Percentiles rank a stretch among this genome's conserved stretches.
These are phyloP conservation scores for Magnolia changhungtana DNA, from an alignment of 164 flowering plant genomes.

Conservation along the genomic window DNA sequence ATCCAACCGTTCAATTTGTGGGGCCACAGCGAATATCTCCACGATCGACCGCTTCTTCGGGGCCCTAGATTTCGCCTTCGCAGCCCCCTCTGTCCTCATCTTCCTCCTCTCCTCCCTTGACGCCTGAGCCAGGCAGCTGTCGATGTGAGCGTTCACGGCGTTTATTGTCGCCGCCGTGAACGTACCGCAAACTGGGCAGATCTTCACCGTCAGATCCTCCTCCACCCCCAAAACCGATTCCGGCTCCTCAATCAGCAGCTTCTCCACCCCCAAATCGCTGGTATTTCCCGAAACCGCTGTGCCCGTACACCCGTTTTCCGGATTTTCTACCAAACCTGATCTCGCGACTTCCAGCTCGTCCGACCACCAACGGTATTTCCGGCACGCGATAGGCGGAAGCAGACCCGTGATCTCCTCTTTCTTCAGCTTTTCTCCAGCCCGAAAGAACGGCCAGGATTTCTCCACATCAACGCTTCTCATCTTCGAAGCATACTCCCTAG, in stretches of 20 bases:
- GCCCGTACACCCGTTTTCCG: not conserved
- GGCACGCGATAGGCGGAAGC: slow-evolving; percentile 50
- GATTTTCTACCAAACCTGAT: not conserved
- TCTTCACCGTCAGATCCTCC: slow-evolving; percentile 17
- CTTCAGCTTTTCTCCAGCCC: slow-evolving; percentile 6
- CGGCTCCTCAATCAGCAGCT: not conserved
- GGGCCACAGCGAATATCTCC: slow-evolving; percentile 58
- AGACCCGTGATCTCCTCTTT: slow-evolving; percentile 10
- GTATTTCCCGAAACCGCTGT: not conserved
- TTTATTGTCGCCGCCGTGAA: slow-evolving; percentile 33
- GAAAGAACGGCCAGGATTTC: slow-evolving; percentile 60
- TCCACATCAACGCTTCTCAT: slow-evolving; percentile 46
- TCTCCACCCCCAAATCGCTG: not conserved
- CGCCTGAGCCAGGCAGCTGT: slow-evolving; percentile 27
- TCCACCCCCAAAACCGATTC: slow-evolving; percentile 11
- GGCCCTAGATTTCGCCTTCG: slow-evolving; percentile 23
- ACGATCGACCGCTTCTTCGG: slow-evolving; percentile 62
- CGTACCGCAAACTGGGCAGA: slow-evolving; percentile 43
- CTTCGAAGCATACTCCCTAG: slow-evolving; percentile 50
- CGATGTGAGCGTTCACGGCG: slow-evolving; percentile 37
- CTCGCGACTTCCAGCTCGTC: slow-evolving; percentile 31
- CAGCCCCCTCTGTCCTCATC: slow-evolving; percentile 10
- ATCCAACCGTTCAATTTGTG: slow-evolving; percentile 29
- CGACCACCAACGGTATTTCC: slow-evolving; percentile 56
- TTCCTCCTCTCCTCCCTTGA: slow-evolving; percentile 21